Percentiles rank a stretch among this genome's conserved stretches.
Conservation (phyloP, 768 basidiomycete species). For the Boletus patriciae region DNA sequence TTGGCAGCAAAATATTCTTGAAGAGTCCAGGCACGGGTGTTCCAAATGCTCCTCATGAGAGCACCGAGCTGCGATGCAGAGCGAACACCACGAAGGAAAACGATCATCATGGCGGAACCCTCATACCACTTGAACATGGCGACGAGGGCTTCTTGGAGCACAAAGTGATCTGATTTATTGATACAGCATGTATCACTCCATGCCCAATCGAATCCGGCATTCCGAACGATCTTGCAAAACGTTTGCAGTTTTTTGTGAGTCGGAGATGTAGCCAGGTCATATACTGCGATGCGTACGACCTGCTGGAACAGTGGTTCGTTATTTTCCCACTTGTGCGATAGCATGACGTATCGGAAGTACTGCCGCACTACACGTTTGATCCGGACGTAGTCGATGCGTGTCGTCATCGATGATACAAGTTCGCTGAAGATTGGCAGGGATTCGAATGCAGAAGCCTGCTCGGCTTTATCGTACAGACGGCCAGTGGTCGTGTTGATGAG, state of each 20-base stretch:
- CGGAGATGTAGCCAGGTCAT: no score
- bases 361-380: background rate
- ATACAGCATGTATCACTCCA: constrained; percentile 13
- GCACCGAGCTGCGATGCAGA: background rate
- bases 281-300: background rate
- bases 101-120: background rate
- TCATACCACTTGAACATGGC: constrained; percentile 14
- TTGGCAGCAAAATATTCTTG: constrained; percentile 7
- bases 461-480: background rate
- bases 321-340: constrained; percentile 7
- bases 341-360: constrained; percentile 3
- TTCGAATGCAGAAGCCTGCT: background rate
- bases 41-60: constrained; percentile 5
- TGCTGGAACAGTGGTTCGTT: constrained; percentile 1
- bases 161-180: background rate
- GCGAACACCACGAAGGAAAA: constrained; percentile 4
- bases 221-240: constrained; percentile 6
- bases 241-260: constrained; percentile 1
- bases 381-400: background rate
- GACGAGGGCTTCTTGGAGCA: constrained; percentile 2
- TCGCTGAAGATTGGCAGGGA: background rate
- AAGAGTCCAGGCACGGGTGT: constrained; percentile 2
- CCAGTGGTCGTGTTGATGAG: constrained; percentile 1
- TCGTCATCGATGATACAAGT: background rate
- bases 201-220: constrained; percentile 2